Evolutionary conservation across 345 rosid genomes (phyloP), one percentile per base, ranked within the genome.

Genomic region (Salix dunnii): DNA sequence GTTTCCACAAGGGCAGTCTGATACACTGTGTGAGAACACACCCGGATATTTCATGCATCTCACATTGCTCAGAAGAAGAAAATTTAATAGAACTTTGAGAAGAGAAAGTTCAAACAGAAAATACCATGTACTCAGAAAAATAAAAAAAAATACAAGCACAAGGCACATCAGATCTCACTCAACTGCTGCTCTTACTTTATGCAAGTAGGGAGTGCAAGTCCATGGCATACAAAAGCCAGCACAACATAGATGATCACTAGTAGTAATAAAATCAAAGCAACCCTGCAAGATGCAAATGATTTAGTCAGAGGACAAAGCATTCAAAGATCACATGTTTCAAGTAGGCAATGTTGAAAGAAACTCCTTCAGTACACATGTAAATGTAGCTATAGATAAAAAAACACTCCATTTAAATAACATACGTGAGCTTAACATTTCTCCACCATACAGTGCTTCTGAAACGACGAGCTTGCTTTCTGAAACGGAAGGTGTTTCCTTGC

Each of bases 401-500:
- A 62, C 8, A 58, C 58, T 67, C 4, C 62, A 73, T 27, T 46
- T 1, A 78, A 65, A 67, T 72, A 75, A 75, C 91, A 51, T 88
- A 96, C 99, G 86, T 90, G 70, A 96, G 97, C 88, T 90, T 88
- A 81, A 91, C 89, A 49, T 96, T 96, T 87, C 91, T 88, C 99
- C 99, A 96, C 99, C 98, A 93, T 53, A 90, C 92, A 4, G 88
- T 46, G 83, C 80, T 89, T 86, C 96, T 89, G 81, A 87, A 92
- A 46, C 90, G 97, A 31, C 97, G 97, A 81, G 97, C 88, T 88
- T 93, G 99, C 85, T 96, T 93, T 80, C 97, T 86, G 82, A 96
- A 96, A 67, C 98, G 91, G 74, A 95, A 90, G 72, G 97, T 93
- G 79, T 91, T 95, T 25, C 97, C 99, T 86, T 93, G 97, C 97